These are phyloP conservation scores for Rutstroemia sp. DNA, from an alignment of 2,329 filamentous ascomycete genomes.

Conservation along the genomic window DNA sequence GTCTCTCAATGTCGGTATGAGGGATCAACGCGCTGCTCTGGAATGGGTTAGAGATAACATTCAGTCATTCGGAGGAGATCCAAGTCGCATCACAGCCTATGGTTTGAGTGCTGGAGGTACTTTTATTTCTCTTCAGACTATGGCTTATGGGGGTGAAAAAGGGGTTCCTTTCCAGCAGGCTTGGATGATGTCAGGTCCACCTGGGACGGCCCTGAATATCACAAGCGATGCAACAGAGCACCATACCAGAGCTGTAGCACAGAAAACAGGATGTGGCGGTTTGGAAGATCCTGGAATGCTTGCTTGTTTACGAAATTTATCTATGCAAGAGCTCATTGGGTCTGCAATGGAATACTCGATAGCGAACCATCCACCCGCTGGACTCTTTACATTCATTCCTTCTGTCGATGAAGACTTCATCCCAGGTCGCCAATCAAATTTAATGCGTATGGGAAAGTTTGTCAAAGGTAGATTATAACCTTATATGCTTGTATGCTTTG, in stretches of 20 bases:
- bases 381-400: constrained; percentile 6
- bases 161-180: constrained; percentile 2
- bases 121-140: neutral
- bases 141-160: neutral
- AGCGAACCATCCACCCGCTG: neutral
- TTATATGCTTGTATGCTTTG: neutral
- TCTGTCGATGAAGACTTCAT: constrained; percentile 3
- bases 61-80: constrained; percentile 1
- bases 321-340: constrained; percentile 1
- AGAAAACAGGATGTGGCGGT: neutral
- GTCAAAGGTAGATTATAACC: neutral
- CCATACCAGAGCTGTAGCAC: neutral
- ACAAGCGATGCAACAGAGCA: neutral
- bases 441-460: neutral
- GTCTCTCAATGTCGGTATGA: constrained; percentile 7
- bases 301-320: neutral
- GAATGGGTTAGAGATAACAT: constrained; percentile 8
- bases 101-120: neutral
- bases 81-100: neutral
- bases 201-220: neutral
- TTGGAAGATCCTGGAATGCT: neutral
- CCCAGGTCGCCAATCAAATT: neutral
- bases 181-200: neutral
- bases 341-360: constrained; percentile 9
- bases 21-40: constrained; percentile 6